Base-by-base conservation (phyloP, 148 eudicot species). In the Fagopyrum esculentum region DNA sequence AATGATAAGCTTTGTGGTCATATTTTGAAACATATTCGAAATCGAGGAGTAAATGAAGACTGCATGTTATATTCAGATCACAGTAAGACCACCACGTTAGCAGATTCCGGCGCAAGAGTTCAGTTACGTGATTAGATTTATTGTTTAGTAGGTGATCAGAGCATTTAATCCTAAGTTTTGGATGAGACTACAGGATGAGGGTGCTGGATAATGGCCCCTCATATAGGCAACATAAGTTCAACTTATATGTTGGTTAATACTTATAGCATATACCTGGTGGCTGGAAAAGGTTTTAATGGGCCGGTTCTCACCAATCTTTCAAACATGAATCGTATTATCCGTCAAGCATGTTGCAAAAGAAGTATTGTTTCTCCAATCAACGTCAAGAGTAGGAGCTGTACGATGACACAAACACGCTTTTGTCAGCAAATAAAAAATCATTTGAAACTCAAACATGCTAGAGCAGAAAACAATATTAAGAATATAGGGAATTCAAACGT, bases 261-360 rank as follows among this genome's bases (percentile, higher is more conserved):
- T 35, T 40, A 56, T 68, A 70, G 75, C 82, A n/a, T n/a, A 85
- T 73, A 92, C 97, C 95, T 87, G 83, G 80, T 92, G 97, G 22
- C 92, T 90, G 7, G 84, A 82, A 79, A 92, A 90, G 63, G 83
- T 79, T 84, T 83, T 92, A 61, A 90, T 51, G 11, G 97, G 88
- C 17, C 75, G 76, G 49, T 16, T 74, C 75, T 87, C 87, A 69
- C 92, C 92, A 73, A 92, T 75, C 76, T 88, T 85, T 73, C 88
- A 88, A 77, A 90, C 92, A 87, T 87, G 81, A 17, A 92, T 92
- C 92, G 79, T 86, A 61, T 76, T 78, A 78, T 92, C 92, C 4
- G 92, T 85, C 44, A 94, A 92, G 70, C 93, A 77, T 76, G 97
- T 83, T n/a, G 97, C 97, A 82, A 92, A 92, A 22, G 94, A 84